Percentiles rank a stretch among this genome's conserved stretches.
These are phyloP conservation scores for Volvariella volvacea DNA, from an alignment of 1,284 basidiomycete genomes.

Conservation along the genomic window DNA sequence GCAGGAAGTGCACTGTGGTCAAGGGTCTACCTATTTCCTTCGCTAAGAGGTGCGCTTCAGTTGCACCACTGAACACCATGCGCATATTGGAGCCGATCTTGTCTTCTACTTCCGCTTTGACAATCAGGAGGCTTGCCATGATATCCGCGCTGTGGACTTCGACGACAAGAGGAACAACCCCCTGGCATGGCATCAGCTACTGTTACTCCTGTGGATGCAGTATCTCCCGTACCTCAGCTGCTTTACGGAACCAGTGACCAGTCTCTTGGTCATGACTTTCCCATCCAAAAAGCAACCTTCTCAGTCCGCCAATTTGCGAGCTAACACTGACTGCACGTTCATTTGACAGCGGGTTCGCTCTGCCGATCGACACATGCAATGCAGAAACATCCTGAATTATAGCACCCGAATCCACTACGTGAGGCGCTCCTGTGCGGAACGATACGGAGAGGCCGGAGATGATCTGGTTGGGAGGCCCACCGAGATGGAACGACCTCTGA, in stretches of 20 bases:
- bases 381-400: constrained; percentile 66
- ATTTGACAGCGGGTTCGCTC: constrained; percentile 28
- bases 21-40: constrained; percentile 52
- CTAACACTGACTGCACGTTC: constrained; percentile 47
- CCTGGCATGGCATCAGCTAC: constrained; percentile 22
- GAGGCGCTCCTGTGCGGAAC: constrained; percentile 55
- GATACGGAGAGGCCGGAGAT: constrained; percentile 63
- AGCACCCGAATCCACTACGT: constrained; percentile 61
- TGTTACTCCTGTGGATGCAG: not conserved
- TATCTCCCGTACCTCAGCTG: constrained; percentile 43
- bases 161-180: constrained; percentile 56
- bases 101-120: constrained; percentile 69
- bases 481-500: constrained; percentile 38
- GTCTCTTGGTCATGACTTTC: constrained; percentile 38
- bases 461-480: constrained; percentile 42
- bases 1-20: not conserved
- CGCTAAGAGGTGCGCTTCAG: constrained; percentile 73
- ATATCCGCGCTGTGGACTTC: constrained; percentile 68
- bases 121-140: constrained; percentile 67
- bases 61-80: constrained; percentile 66
- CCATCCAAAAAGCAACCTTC: constrained; percentile 46
- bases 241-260: constrained; percentile 50
- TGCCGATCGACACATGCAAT: constrained; percentile 61
- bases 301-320: constrained; percentile 66
- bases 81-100: constrained; percentile 47